Conservation (phyloP, 2,329 filamentous ascomycete genomes). For the Aureobasidium leucospermi region DNA sequence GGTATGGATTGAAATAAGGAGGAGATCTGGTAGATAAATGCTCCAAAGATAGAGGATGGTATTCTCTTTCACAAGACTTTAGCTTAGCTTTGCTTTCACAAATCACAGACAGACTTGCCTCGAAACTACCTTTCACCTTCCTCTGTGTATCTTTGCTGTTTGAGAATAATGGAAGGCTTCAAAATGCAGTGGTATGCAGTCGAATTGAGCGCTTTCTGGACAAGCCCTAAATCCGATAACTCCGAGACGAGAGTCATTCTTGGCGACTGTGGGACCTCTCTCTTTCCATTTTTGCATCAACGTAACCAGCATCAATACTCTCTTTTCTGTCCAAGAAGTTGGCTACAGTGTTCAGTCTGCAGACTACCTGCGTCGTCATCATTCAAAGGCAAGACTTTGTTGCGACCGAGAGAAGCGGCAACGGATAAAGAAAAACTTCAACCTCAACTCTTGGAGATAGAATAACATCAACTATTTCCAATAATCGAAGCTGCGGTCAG, state of each 20-base stretch:
- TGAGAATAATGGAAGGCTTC: not conserved
- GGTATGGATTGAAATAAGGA: not conserved
- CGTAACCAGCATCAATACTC: not conserved
- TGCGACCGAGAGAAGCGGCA: no score
- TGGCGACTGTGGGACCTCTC: not conserved
- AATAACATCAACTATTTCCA: no score
- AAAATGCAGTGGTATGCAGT: no score
- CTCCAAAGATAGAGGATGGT: not conserved
- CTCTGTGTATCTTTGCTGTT: not conserved
- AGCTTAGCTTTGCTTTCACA: not conserved
- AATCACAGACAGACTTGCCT: not conserved
- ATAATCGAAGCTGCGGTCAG: no score
- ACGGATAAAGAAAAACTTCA: no score
- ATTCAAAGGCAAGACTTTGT: no score
- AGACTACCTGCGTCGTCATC: no score
- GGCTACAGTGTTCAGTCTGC: no score
- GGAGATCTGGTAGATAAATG: not conserved
- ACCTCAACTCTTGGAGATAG: no score
- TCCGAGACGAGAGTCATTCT: not conserved
- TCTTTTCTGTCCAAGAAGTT: no score
- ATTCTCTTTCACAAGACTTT: not conserved
- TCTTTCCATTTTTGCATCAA: not conserved
- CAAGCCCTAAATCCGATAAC: not conserved
- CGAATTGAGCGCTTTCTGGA: no score
- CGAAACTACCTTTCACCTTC: not conserved